Conservation (phyloP, 108 stramenopile species). For the Nitzschia sp. region DNA sequence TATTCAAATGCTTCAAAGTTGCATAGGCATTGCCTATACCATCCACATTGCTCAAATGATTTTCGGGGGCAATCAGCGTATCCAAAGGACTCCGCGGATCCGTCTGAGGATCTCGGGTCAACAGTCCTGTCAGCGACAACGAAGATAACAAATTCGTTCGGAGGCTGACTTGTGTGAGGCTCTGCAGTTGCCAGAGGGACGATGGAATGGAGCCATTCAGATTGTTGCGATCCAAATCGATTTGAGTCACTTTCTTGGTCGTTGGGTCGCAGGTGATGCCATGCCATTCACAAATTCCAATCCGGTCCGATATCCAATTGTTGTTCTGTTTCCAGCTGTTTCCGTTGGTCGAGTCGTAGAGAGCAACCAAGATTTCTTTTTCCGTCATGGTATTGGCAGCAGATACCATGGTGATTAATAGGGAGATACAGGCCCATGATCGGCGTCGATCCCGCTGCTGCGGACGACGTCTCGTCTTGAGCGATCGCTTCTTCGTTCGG, state of each 20-base stretch:
- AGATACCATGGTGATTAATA: too few species aligned
- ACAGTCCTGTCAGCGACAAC: not conserved
- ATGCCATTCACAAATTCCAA: slow-evolving; percentile 31
- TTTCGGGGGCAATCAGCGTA: not conserved
- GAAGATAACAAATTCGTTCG: slow-evolving; percentile 13
- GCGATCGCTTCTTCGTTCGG: too few species aligned
- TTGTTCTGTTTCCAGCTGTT: slow-evolving; percentile 9
- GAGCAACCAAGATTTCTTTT: slow-evolving; percentile 13
- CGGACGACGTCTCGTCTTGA: too few species aligned
- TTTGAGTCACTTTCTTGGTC: slow-evolving; percentile 5
- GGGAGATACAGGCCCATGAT: too few species aligned
- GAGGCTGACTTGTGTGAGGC: not conserved
- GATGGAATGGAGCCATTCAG: slow-evolving; percentile 49
- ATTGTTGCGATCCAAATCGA: slow-evolving; percentile 56
- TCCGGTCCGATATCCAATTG: slow-evolving; percentile 17
- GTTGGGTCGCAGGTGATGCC: slow-evolving; percentile 8
- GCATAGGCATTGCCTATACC: slow-evolving; percentile 4
- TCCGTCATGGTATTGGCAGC: slow-evolving; percentile 11
- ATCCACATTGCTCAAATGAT: slow-evolving; percentile 14
- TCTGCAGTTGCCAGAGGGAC: slow-evolving; percentile 16
- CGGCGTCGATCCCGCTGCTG: too few species aligned
- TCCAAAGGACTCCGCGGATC: slow-evolving; percentile 8
- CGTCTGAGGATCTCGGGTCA: not conserved
- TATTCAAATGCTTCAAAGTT: slow-evolving; percentile 14
- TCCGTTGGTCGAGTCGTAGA: slow-evolving; percentile 28